Evolutionary conservation across 2,329 filamentous ascomycete species (phyloP).

Genomic region (Fusarium phyllophilum): DNA sequence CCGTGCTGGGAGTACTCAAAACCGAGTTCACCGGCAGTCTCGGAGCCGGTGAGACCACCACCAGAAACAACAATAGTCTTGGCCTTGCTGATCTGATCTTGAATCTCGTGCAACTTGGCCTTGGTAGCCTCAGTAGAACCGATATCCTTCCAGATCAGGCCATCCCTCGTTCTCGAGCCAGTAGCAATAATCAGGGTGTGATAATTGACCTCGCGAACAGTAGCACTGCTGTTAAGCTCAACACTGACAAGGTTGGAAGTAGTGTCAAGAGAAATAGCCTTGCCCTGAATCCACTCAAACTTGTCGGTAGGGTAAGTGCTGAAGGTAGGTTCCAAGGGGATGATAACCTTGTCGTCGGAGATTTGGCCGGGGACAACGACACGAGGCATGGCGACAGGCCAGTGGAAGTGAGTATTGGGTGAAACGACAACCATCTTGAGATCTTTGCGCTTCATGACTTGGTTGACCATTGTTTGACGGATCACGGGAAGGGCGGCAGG

Average conservation of each 20-base stretch:
- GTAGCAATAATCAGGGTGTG: slow-evolving; percentile 66
- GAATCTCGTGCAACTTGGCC: slow-evolving; percentile 50
- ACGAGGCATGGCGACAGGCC: slow-evolving; percentile 59
- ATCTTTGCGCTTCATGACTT: slow-evolving; percentile 51
- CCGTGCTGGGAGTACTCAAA: slow-evolving; percentile 56
- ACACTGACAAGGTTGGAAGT: slow-evolving; percentile 56
- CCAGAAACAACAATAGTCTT: slow-evolving; percentile 62
- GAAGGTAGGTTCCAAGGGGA: slow-evolving; percentile 56
- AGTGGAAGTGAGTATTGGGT: slow-evolving; percentile 61
- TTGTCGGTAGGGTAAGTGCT: slow-evolving; percentile 56
- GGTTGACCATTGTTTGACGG: slow-evolving; percentile 61
- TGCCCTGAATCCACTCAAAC: slow-evolving; percentile 64
- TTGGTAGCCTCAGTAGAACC: slow-evolving; percentile 56
- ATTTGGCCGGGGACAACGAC: slow-evolving; percentile 59
- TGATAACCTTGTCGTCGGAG: slow-evolving; percentile 52
- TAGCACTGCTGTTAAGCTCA: slow-evolving; percentile 46
- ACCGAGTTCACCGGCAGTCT: slow-evolving; percentile 63
- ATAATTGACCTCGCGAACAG: slow-evolving; percentile 55
- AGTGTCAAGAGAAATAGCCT: slow-evolving; percentile 57
- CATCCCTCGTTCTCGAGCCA: slow-evolving; percentile 56
- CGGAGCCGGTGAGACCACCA: slow-evolving; percentile 61
- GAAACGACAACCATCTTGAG: slow-evolving; percentile 58
- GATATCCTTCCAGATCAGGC: slow-evolving; percentile 62
- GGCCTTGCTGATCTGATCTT: slow-evolving; percentile 53
- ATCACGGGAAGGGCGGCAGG: slow-evolving; percentile 58